These are phyloP conservation scores for Candida pseudoviswanathii DNA, from an alignment of 1,139 yeast genomes.

Conservation along the genomic window DNA sequence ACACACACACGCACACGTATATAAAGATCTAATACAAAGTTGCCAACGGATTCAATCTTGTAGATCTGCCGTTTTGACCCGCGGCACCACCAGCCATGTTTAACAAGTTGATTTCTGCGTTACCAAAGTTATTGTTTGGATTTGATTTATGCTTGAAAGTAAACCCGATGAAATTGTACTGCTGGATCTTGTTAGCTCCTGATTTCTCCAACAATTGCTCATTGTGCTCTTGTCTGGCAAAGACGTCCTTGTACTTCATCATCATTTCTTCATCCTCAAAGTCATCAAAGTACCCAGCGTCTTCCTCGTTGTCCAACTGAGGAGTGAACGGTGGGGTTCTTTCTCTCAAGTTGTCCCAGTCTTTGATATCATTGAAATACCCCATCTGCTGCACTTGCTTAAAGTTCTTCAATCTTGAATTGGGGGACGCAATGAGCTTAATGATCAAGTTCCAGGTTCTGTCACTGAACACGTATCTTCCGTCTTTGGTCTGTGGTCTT, in stretches of 20 bases:
- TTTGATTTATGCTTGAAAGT: slow-evolving; percentile 89
- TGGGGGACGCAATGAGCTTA: slow-evolving; percentile 77
- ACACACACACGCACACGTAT: not conserved
- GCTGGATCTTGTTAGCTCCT: slow-evolving; percentile 31
- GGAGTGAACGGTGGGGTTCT: slow-evolving; percentile 94
- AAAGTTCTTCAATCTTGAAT: slow-evolving; percentile 71
- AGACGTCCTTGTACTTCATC: slow-evolving; percentile 97
- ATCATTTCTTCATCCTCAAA: slow-evolving; percentile 94
- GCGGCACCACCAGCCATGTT: slow-evolving; percentile 20
- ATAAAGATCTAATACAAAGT: slow-evolving; percentile 37
- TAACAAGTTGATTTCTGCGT: slow-evolving; percentile 44
- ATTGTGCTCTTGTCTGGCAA: slow-evolving; percentile 83
- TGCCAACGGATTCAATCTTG: slow-evolving; percentile 44
- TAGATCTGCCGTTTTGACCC: slow-evolving; percentile 24
- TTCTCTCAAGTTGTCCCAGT: slow-evolving; percentile 70
- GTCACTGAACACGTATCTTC: slow-evolving; percentile 89
- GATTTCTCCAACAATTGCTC: slow-evolving; percentile 78
- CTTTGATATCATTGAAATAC: slow-evolving; percentile 75
- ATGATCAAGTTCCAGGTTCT: slow-evolving; percentile 93
- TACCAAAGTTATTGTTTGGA: slow-evolving; percentile 52
- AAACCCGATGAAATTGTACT: slow-evolving; percentile 84
- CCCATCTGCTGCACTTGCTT: slow-evolving; percentile 78
- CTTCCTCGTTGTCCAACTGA: slow-evolving; percentile 93
- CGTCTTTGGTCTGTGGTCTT: slow-evolving; percentile 91
- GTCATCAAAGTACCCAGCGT: slow-evolving; percentile 98